These are phyloP conservation scores for Phlebopus sp. DNA, from an alignment of 1,284 basidiomycete genomes.

Conservation along the genomic window DNA sequence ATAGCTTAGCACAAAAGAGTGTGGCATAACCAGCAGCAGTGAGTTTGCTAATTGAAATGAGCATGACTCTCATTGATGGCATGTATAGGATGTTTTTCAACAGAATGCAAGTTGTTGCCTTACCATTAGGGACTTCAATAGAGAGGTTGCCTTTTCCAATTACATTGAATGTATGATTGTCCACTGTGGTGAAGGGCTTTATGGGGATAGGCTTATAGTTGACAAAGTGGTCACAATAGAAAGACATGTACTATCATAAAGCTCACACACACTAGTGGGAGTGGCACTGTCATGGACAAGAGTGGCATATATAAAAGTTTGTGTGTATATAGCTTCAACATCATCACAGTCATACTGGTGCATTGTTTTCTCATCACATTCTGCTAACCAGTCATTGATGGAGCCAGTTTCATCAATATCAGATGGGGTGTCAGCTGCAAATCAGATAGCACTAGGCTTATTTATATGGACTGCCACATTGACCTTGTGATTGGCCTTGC, in stretches of 20 bases:
- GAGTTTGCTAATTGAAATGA: conserved; percentile 35
- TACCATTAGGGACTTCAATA: conserved; percentile 38
- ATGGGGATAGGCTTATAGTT: conserved; percentile 30
- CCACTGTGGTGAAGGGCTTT: conserved; percentile 32
- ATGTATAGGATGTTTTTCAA: conserved; percentile 36
- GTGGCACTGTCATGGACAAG: no score
- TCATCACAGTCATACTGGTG: no score
- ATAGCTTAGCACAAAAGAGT: conserved; percentile 52
- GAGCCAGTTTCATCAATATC: no score
- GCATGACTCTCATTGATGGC: conserved; percentile 30
- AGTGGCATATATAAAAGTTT: no score
- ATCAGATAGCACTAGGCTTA: no score
- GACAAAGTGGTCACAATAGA: conserved; percentile 33
- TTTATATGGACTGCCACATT: no score
- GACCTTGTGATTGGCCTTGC: no score
- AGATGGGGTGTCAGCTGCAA: no score
- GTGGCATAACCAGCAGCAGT: conserved; percentile 27
- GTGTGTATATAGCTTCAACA: no score
- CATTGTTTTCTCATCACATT: no score
- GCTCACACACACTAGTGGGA: no score
- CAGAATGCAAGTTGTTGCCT: conserved; percentile 20
- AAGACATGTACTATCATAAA: conserved; percentile 42
- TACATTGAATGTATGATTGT: conserved; percentile 35
- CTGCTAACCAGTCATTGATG: no score
- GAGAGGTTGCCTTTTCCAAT: conserved; percentile 33